Evolutionary conservation across 75 land plant species (phyloP).

Genomic region (Picea glauca): DNA sequence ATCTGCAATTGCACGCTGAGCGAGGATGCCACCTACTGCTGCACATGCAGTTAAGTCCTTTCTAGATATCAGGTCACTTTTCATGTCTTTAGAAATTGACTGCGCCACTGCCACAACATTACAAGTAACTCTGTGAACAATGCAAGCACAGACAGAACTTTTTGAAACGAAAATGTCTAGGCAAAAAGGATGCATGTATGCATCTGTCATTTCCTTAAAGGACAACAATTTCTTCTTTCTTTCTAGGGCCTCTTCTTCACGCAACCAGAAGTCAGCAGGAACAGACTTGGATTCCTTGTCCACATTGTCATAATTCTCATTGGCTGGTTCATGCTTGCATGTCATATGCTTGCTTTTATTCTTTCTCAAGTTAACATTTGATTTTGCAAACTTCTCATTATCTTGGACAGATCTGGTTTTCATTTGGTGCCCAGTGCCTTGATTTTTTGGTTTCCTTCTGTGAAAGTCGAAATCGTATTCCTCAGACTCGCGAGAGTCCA

Average conservation of each 20-base stretch:
- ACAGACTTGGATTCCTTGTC: neutral
- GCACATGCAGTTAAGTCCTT: conserved; percentile 65
- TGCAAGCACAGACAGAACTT: conserved; percentile 73
- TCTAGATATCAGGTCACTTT: conserved; percentile 52
- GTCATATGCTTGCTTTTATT: neutral
- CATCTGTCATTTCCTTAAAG: conserved; percentile 73
- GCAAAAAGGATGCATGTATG: conserved; percentile 87
- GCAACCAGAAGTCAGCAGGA: conserved; percentile 1
- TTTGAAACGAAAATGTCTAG: conserved; percentile 76
- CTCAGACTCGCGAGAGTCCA: conserved; percentile 47
- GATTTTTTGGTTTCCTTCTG: conserved; percentile 18
- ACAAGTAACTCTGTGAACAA: conserved; percentile 78
- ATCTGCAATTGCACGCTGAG: conserved; percentile 82
- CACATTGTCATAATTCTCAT: neutral
- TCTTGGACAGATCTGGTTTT: conserved; percentile 15
- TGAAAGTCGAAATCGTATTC: conserved; percentile 41
- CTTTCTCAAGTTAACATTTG: neutral
- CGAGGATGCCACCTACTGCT: conserved; percentile 68
- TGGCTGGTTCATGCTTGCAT: neutral
- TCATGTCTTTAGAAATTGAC: conserved; percentile 91
- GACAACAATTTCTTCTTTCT: conserved; percentile 58
- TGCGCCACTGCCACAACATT: conserved; percentile 91
- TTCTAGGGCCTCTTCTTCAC: conserved; percentile 6
- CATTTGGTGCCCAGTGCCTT: neutral
- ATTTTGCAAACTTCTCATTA: neutral